phyloP scores from a whole-genome alignment of 176 grass and related monocot genomes.

The Hordeum vulgare region MorexV3_pseudomolecules_assembly NC_058519.1:394754405-394754904 shows the following conservation, averaged over 20 bases:
- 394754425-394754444: background rate
- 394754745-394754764: background rate
- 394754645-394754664: background rate
- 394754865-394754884: background rate
- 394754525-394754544: slow-evolving; percentile 41
- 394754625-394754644: background rate
- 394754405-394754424: slow-evolving; percentile 55
- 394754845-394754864: background rate
- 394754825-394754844: background rate
- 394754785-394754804: background rate
- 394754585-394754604: background rate
- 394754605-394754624: background rate
- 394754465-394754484: background rate
- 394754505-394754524: slow-evolving; percentile 22
- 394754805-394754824: slow-evolving; percentile 13
- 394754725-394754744: background rate
- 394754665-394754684: background rate
- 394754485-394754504: background rate
- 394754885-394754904: background rate
- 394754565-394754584: slow-evolving; percentile 27
- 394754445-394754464: background rate
- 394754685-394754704: background rate
- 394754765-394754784: slow-evolving; percentile 11
- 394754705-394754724: background rate
- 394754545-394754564: slow-evolving; percentile 26